phyloP scores from a whole-genome alignment of 1,284 basidiomycete species.

The Violaceomyces palustris region DNA sequence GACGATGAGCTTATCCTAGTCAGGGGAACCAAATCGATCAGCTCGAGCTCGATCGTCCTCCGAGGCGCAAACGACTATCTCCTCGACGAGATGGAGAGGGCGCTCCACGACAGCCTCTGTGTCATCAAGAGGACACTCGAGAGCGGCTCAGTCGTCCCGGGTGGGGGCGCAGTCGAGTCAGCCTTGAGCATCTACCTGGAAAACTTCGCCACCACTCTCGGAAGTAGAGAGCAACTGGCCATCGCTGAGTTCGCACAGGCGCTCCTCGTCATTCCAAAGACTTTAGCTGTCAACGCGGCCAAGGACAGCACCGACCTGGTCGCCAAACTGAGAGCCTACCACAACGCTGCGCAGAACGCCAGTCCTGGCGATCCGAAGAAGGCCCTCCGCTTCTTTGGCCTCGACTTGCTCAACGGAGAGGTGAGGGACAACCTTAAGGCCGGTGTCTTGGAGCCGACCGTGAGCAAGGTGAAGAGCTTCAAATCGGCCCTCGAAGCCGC shows the following conservation, averaged over 20 bases:
- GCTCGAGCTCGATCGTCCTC: slow-evolving; percentile 83
- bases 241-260: slow-evolving; percentile 96
- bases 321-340: slow-evolving; percentile 88
- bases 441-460: slow-evolving; percentile 90
- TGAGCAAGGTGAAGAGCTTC: slow-evolving; percentile 92
- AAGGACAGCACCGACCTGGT: slow-evolving; percentile 98
- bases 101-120: slow-evolving; percentile 88
- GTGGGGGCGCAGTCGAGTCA: slow-evolving; percentile 94
- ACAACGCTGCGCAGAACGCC: slow-evolving; percentile 86
- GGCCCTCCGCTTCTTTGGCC: slow-evolving; percentile 83
- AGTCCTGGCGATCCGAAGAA: slow-evolving; percentile 91
- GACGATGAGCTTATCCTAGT: slow-evolving; percentile 97
- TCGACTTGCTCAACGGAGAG: slow-evolving; percentile 89
- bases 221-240: slow-evolving; percentile 94
- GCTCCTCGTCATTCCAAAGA: slow-evolving; percentile 87
- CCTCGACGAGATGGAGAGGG: slow-evolving; percentile 98
- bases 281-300: slow-evolving; percentile 92
- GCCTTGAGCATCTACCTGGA: slow-evolving; percentile 96
- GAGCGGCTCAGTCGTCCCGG: slow-evolving; percentile 90
- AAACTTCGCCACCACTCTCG: slow-evolving; percentile 92
- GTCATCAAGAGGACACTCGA: slow-evolving; percentile 97
- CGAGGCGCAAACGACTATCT: slow-evolving; percentile 99
- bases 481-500: slow-evolving; percentile 97
- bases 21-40: slow-evolving; percentile 96
- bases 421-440: slow-evolving; percentile 90